phyloP scores from a whole-genome alignment of 805 yeast species.

The Scheffersomyces ergatensis region DNA sequence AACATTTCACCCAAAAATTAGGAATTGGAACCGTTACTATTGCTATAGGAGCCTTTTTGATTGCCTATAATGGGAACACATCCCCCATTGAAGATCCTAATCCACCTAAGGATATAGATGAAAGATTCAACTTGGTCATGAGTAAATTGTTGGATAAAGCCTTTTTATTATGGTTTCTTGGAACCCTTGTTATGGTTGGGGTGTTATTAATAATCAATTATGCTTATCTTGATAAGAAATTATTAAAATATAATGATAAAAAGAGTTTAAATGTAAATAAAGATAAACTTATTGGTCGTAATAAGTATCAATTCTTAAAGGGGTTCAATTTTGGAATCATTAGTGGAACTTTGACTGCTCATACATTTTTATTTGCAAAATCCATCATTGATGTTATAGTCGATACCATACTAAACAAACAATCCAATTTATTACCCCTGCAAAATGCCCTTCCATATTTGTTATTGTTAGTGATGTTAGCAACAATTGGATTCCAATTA shows the following conservation, averaged over 20 bases:
- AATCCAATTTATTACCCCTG: constrained; percentile 12
- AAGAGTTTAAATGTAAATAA: background rate
- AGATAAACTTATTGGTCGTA: background rate
- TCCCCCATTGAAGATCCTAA: constrained; percentile 6
- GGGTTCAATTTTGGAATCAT: constrained; percentile 67
- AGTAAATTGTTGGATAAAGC: constrained; percentile 30
- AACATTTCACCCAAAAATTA: constrained; percentile 58
- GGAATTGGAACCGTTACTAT: constrained; percentile 66
- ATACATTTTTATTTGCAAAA: constrained; percentile 82
- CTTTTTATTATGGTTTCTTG: constrained; percentile 59
- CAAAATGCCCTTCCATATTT: constrained; percentile 31
- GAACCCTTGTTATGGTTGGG: constrained; percentile 28
- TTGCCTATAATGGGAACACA: constrained; percentile 69
- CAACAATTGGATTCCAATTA: constrained; percentile 68
- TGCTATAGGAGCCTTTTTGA: constrained; percentile 69
- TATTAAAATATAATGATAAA: constrained; percentile 5
- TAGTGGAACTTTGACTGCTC: constrained; percentile 81
- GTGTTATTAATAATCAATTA: constrained; percentile 22
- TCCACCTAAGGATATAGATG: constrained; percentile 22
- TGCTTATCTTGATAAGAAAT: constrained; percentile 11
- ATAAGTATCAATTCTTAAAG: constrained; percentile 32
- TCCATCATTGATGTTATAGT: constrained; percentile 70
- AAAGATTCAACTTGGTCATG: constrained; percentile 40
- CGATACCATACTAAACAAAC: constrained; percentile 35
- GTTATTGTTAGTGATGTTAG: constrained; percentile 52